phyloP scores from a whole-genome alignment of 371 early-diverging fungal species.

The Apophysomyces sp. region DNA sequence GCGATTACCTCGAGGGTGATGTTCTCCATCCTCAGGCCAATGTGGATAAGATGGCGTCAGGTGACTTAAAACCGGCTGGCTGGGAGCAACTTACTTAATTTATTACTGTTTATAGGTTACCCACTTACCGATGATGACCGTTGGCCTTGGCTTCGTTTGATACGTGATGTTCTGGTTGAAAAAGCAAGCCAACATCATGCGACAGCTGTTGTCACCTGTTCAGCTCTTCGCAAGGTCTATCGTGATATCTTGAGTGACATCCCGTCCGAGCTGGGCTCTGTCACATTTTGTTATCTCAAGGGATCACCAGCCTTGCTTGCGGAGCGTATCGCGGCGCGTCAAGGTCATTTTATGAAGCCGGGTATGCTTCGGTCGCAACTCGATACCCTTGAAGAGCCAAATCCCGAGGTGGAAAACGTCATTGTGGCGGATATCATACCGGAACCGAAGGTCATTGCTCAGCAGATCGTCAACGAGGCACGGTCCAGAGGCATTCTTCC shows the following conservation, averaged over 20 bases:
- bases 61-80: conserved; percentile 16
- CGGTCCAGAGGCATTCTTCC: neutral
- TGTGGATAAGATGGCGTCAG: conserved; percentile 61
- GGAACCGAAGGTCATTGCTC: conserved; percentile 15
- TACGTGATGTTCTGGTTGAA: conserved; percentile 30
- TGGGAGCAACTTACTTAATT: too few species aligned
- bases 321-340: conserved; percentile 44
- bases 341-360: conserved; percentile 57
- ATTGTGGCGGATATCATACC: conserved; percentile 39
- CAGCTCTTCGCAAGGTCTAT: conserved; percentile 60
- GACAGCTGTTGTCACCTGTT: conserved; percentile 55
- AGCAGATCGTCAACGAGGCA: conserved; percentile 20
- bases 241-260: conserved; percentile 56
- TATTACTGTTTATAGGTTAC: conserved; percentile 29
- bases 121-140: conserved; percentile 68
- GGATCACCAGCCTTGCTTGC: conserved; percentile 46
- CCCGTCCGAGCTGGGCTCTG: conserved; percentile 21
- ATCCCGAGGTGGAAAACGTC: conserved; percentile 44
- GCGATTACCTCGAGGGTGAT: conserved; percentile 64
- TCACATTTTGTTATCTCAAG: conserved; percentile 64
- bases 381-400: conserved; percentile 61
- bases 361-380: conserved; percentile 62
- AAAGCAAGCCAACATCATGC: conserved; percentile 6
- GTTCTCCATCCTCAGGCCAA: conserved; percentile 55
- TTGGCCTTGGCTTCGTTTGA: conserved; percentile 58